Conservation (phyloP, 23 red algal genomes). For the Gracilariopsis chorda region DNA sequence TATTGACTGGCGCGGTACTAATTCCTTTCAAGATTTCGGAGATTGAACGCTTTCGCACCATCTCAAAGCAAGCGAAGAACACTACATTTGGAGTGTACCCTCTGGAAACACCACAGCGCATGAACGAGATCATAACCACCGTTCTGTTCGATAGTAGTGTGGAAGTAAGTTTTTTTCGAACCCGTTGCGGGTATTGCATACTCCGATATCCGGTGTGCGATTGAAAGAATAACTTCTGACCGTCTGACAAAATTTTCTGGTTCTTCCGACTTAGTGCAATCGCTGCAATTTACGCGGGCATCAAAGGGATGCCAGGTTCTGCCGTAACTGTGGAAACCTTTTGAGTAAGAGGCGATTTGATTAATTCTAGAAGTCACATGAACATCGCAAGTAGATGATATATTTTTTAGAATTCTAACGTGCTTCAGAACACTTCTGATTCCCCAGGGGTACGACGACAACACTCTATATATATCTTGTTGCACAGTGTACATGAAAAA, state of each 20-base stretch:
- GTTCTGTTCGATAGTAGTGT: background rate
- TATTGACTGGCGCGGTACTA: constrained; percentile 52
- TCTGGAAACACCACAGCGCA: background rate
- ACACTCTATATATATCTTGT: too few species aligned
- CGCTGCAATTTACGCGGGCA: constrained; percentile 46
- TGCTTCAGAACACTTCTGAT: too few species aligned
- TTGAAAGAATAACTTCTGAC: too few species aligned
- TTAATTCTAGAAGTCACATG: background rate
- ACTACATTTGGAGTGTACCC: background rate
- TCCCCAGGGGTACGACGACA: too few species aligned
- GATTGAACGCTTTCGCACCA: constrained; percentile 25
- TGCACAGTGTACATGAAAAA: too few species aligned
- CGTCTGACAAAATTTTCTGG: too few species aligned
- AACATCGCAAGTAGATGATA: too few species aligned
- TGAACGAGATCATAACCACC: background rate
- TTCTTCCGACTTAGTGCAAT: background rate
- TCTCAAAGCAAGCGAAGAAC: constrained; percentile 18
- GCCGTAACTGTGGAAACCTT: constrained; percentile 47
- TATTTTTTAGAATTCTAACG: too few species aligned
- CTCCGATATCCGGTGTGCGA: too few species aligned
- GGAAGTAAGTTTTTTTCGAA: background rate
- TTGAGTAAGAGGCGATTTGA: constrained; percentile 31
- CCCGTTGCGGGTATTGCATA: background rate
- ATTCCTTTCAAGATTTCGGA: constrained; percentile 49
- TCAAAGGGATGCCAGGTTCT: constrained; percentile 64